A percentile compares a stretch with the other conserved stretches of the same genome.
Evolutionary conservation across 2,329 filamentous ascomycete genomes (phyloP).

Genomic region (Xylaria sp.): DNA sequence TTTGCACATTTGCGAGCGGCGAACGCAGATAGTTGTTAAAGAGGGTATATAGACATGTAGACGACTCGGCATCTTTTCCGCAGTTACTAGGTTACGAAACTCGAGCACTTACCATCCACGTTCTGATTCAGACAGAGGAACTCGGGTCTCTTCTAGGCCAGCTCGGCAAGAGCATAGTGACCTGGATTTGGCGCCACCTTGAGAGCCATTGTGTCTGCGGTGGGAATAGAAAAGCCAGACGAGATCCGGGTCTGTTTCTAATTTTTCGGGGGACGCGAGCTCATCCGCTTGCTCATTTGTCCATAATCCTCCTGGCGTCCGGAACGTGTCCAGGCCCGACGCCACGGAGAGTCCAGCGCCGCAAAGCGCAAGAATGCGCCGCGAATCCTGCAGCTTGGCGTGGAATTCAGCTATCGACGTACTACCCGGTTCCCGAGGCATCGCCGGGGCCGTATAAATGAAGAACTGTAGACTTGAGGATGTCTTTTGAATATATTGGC

Average conservation of each 20-base stretch:
- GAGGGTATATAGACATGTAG: not conserved
- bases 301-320: slow-evolving; percentile 77
- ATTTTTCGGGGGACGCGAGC: slow-evolving; percentile 77
- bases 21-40: not conserved
- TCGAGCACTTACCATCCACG: slow-evolving; percentile 67
- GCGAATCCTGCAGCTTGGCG: slow-evolving; percentile 46
- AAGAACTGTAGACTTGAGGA: too few relatives aligned
- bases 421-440: slow-evolving; percentile 20
- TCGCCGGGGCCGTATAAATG: not conserved
- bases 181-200: slow-evolving; percentile 75
- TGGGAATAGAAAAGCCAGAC: slow-evolving; percentile 92
- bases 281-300: slow-evolving; percentile 72
- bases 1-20: too few relatives aligned
- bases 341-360: slow-evolving; percentile 64
- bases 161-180: slow-evolving; percentile 76
- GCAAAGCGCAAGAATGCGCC: slow-evolving; percentile 61
- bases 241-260: slow-evolving; percentile 71
- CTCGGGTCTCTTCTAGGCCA: slow-evolving; percentile 64
- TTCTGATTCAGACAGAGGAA: slow-evolving; percentile 87
- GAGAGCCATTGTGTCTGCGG: slow-evolving; percentile 76
- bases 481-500: not conserved
- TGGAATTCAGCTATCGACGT: slow-evolving; percentile 33
- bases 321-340: slow-evolving; percentile 73
- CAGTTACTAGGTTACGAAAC: not conserved
- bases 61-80: not conserved